Evolutionary conservation across 1,284 basidiomycete species (phyloP), one percentile per base, ranked within the genome.

Genomic region (Rhodotorula sp.): DNA sequence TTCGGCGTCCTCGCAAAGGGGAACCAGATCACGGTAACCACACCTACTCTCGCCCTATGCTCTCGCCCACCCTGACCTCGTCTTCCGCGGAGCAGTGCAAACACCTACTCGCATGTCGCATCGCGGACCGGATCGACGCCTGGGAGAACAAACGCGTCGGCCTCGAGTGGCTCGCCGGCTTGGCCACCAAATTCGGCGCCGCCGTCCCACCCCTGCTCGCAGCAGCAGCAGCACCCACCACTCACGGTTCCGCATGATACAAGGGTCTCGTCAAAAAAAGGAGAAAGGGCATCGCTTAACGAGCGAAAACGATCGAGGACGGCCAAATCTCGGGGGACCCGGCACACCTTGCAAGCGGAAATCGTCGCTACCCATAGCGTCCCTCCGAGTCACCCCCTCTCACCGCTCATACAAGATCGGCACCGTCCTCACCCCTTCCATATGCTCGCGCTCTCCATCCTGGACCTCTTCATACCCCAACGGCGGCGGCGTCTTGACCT

Each of bases 71-170:
- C 34, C 34, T 16, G 47, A 31, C 26, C 18, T 10, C 12, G 52
- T 54, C 52, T 5, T 4, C 0, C 46, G 3, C 0, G 5, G 10
- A 49, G 26, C 65, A 74, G 69, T 75, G 74, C 65, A 75, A 75
- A 46, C 74, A 75, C 58, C 60, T 75, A 43, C 65, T 75, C 34
- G 74, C 74, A 58, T 67, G 58, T 49, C 67, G 64, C 47, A 26
- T 54, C 51, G 52, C 67, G 20, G 65, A 66, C 34, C 49, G 51
- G 60, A 58, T 58, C 31, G n/a, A 43, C 47, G 46, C 54, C 7
- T 72, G 65, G 62, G 49, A 49, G 43, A 59, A 70, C n/a, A 73
- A 73, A 52, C 43, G 16, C 12, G 62, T 73, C 51, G 51, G 58
- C 7, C 47, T 69, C 56, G 62, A 60, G 39, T 75, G 71, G 71